Conservation (phyloP, 2,329 filamentous ascomycete genomes). For the Sporothrix brunneoviolacea region DNA sequence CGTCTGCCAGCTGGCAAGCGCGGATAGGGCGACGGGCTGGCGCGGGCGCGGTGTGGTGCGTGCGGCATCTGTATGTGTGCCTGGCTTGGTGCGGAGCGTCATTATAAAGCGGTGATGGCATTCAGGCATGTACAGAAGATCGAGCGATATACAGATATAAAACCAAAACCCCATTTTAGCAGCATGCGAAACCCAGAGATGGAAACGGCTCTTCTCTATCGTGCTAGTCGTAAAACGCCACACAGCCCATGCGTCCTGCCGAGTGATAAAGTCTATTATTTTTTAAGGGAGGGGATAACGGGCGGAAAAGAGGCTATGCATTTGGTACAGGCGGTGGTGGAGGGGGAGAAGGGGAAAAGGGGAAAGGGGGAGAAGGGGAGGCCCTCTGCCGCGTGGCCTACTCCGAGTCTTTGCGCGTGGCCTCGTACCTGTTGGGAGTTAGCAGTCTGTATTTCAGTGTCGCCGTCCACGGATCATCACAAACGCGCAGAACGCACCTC, state of each 20-base stretch:
- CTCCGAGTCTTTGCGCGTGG: slow-evolving; percentile 15
- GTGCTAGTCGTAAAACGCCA: too few relatives aligned
- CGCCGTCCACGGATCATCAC: too few relatives aligned
- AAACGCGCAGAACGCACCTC: slow-evolving; percentile 72
- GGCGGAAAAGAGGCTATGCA: not conserved
- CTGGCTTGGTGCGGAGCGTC: not conserved
- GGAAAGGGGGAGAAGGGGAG: not conserved
- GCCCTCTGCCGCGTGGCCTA: not conserved
- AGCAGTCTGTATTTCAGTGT: too few relatives aligned
- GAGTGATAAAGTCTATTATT: not conserved
- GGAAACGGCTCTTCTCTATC: too few relatives aligned
- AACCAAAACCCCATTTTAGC: not conserved
- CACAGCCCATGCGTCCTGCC: too few relatives aligned
- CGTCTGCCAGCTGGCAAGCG: slow-evolving; percentile 11
- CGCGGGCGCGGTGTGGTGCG: not conserved
- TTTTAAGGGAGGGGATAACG: not conserved
- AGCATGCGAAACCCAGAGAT: not conserved
- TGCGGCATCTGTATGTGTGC: not conserved
- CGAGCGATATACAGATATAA: slow-evolving; percentile 6
- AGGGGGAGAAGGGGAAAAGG: too few relatives aligned
- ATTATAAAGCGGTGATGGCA: slow-evolving; percentile 17
- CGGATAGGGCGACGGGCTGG: slow-evolving; percentile 5
- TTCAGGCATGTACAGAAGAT: slow-evolving; percentile 12
- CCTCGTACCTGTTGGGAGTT: slow-evolving; percentile 17
- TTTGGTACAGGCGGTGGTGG: not conserved